Evolutionary conservation across 768 basidiomycete species (phyloP).

Genomic region (Russula emetica): DNA sequence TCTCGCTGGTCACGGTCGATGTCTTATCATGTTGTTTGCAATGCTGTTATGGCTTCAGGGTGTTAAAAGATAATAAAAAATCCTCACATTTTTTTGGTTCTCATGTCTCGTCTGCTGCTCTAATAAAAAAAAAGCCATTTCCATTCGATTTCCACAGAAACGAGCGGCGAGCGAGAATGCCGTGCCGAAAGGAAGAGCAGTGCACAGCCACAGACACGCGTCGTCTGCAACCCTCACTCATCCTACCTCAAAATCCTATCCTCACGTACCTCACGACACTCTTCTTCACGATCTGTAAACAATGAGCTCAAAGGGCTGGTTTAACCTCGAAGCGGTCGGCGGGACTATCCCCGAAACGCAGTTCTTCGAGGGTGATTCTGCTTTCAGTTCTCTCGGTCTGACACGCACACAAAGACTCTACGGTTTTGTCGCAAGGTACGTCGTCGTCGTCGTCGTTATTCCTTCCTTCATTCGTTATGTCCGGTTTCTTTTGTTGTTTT

Average conservation of each 20-base stretch:
- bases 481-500: neutral
- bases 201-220: neutral
- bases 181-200: neutral
- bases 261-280: slow-evolving; percentile 6
- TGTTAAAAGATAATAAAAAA: neutral
- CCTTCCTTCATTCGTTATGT: neutral
- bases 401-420: slow-evolving; percentile 79
- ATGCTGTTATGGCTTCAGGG: neutral
- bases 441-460: neutral
- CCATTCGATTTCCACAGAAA: too few relatives aligned
- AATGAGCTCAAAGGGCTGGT: slow-evolving; percentile 69
- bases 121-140: too few relatives aligned
- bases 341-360: slow-evolving; percentile 67
- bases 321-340: slow-evolving; percentile 72
- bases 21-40: slow-evolving; percentile 14
- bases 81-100: neutral
- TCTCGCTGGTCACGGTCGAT: slow-evolving; percentile 27
- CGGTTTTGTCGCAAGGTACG: slow-evolving; percentile 81
- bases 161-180: neutral
- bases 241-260: neutral
- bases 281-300: slow-evolving; percentile 32
- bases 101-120: too few relatives aligned
- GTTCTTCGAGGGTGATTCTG: slow-evolving; percentile 86
- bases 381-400: slow-evolving; percentile 74
- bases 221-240: neutral